phyloP scores from a whole-genome alignment of 176 grass and related monocot genomes.

The Echinochloa phyllopogon region DNA sequence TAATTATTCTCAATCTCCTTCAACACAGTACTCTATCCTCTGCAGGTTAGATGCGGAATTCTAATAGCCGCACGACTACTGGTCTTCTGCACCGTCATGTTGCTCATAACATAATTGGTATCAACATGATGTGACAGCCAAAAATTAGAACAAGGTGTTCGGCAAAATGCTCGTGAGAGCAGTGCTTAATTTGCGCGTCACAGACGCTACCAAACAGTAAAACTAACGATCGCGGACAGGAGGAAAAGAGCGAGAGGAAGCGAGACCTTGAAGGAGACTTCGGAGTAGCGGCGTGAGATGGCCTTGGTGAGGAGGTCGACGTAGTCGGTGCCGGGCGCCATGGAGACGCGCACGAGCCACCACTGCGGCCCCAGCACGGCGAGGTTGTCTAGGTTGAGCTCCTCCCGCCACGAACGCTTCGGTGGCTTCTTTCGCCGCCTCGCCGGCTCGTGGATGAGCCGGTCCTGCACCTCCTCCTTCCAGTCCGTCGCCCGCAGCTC shows the following conservation, averaged over 20 bases:
- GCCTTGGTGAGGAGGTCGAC: slow-evolving; percentile 60
- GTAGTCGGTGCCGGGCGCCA: slow-evolving; percentile 66
- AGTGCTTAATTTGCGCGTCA: neutral
- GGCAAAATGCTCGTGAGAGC: neutral
- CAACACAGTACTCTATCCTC: neutral
- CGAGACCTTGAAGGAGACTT: slow-evolving; percentile 77
- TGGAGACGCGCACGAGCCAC: slow-evolving; percentile 86
- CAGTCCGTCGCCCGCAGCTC: slow-evolving; percentile 71
- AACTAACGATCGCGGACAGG: neutral
- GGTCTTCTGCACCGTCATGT: neutral
- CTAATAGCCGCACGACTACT: neutral
- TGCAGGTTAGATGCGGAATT: neutral
- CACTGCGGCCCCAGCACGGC: slow-evolving; percentile 77
- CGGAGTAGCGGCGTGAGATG: slow-evolving; percentile 50
- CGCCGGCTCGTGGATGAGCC: slow-evolving; percentile 62
- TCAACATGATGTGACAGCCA: neutral
- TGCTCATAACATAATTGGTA: slow-evolving; percentile 17
- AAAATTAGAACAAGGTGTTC: neutral
- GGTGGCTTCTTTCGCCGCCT: slow-evolving; percentile 50
- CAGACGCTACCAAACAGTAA: neutral
- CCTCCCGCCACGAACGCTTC: slow-evolving; percentile 55
- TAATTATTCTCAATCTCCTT: neutral
- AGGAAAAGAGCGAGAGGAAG: neutral
- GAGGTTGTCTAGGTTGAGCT: slow-evolving; percentile 79
- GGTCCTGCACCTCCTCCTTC: slow-evolving; percentile 89